These are phyloP conservation scores for Peltaster fructicola DNA, from an alignment of 2,329 filamentous ascomycete species.

Conservation along the genomic window DNA sequence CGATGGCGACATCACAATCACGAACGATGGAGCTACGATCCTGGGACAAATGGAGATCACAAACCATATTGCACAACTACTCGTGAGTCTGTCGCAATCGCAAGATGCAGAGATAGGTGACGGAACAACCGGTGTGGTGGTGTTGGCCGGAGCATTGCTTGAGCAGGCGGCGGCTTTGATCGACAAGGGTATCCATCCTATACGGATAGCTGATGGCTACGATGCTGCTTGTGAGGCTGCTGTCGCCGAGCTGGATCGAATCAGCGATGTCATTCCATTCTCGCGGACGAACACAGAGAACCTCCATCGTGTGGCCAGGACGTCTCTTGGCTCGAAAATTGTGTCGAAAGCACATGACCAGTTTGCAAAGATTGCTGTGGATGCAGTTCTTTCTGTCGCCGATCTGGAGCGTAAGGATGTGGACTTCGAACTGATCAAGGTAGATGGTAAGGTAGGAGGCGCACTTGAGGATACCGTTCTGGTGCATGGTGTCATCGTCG, in stretches of 20 bases:
- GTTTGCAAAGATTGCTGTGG: conserved; percentile 91
- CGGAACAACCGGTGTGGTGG: conserved; percentile 93
- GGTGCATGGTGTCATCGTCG: conserved; percentile 94
- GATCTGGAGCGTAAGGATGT: conserved; percentile 94
- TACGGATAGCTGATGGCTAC: conserved; percentile 95
- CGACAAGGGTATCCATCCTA: conserved; percentile 98
- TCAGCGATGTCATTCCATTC: conserved; percentile 84
- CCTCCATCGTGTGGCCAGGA: conserved; percentile 85
- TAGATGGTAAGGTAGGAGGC: conserved; percentile 94
- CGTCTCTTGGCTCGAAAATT: conserved; percentile 94
- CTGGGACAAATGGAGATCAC: conserved; percentile 94
- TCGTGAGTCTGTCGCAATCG: conserved; percentile 94
- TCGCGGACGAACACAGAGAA: conserved; percentile 63
- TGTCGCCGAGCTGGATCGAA: conserved; percentile 76
- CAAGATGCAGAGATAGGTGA: conserved; percentile 99
- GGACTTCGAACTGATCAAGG: conserved; percentile 98
- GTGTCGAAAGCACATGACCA: conserved; percentile 98
- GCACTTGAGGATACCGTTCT: conserved; percentile 82
- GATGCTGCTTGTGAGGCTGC: conserved; percentile 96
- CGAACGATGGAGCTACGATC: conserved; percentile 96
- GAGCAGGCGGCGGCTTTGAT: conserved; percentile 96
- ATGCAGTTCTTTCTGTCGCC: conserved; percentile 89
- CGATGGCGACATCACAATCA: conserved; percentile 97
- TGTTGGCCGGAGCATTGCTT: conserved; percentile 80
- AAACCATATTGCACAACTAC: conserved; percentile 92